These are phyloP conservation scores for Aurantiochytrium sp. DNA, from an alignment of 108 stramenopile species.

Conservation along the genomic window DNA sequence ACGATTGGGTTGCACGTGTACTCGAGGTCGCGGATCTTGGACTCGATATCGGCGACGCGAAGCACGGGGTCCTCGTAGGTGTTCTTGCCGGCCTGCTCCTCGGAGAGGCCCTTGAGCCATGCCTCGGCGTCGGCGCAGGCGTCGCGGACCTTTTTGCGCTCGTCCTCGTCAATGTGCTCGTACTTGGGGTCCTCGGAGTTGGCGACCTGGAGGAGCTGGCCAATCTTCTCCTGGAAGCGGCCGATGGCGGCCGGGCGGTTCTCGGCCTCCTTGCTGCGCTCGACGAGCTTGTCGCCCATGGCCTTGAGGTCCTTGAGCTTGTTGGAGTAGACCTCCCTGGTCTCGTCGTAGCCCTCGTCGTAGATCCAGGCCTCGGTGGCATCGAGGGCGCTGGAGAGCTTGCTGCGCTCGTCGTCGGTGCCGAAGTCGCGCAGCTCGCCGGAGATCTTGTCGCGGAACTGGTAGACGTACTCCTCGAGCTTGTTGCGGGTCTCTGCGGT, in stretches of 20 bases:
- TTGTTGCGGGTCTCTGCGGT: conserved; percentile 96
- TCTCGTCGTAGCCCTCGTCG: conserved; percentile 92
- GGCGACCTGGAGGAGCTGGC: conserved; percentile 76
- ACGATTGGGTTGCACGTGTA: conserved; percentile 72
- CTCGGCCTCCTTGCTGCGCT: conserved; percentile 68
- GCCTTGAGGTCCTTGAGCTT: conserved; percentile 79
- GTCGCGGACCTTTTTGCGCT: conserved; percentile 66
- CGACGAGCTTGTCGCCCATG: conserved; percentile 79
- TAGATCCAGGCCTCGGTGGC: conserved; percentile 92
- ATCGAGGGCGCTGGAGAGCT: conserved; percentile 64
- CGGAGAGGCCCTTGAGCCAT: conserved; percentile 87
- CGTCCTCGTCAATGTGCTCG: conserved; percentile 84
- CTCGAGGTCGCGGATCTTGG: conserved; percentile 66
- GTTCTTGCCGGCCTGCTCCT: conserved; percentile 75
- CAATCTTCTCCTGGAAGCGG: conserved; percentile 68
- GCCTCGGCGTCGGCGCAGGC: conserved; percentile 67
- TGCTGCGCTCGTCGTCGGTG: conserved; percentile 73
- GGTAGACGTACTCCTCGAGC: conserved; percentile 95
- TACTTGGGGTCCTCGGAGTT: conserved; percentile 69
- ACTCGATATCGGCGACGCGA: conserved; percentile 63
- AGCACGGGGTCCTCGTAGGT: conserved; percentile 73
- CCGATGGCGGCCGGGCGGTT: conserved; percentile 68
- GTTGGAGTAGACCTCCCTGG: conserved; percentile 77
- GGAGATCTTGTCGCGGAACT: conserved; percentile 89
- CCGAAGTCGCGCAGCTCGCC: conserved; percentile 72